These are phyloP conservation scores for Fusarium gaditjirri DNA, from an alignment of 2,329 filamentous ascomycete genomes.

Conservation along the genomic window DNA sequence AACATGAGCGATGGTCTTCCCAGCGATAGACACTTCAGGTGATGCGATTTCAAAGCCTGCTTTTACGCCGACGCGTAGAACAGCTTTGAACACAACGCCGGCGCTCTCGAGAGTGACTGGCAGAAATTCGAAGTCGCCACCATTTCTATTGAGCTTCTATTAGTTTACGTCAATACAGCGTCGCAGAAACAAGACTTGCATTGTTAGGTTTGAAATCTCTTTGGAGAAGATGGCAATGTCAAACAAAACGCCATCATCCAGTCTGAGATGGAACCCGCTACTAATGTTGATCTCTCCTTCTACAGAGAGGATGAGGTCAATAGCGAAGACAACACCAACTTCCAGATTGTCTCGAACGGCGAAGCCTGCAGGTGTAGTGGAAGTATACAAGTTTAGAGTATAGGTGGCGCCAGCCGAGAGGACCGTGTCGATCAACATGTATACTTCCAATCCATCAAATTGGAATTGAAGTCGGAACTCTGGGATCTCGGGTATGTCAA, in stretches of 20 bases:
- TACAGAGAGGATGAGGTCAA: not conserved
- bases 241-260: not conserved
- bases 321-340: not conserved
- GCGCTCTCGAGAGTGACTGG: not conserved
- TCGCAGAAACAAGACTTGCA: not conserved
- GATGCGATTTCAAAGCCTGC: not conserved
- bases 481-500: not conserved
- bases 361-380: not conserved
- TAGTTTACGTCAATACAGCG: accelerated
- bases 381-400: not conserved
- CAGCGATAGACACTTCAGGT: not conserved
- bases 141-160: not conserved
- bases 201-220: not conserved
- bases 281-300: not conserved
- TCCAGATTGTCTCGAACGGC: not conserved
- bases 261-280: not conserved
- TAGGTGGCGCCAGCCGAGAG: not conserved
- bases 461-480: not conserved
- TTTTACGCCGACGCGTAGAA: not conserved
- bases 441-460: not conserved
- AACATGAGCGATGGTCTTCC: not conserved
- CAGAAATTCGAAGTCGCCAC: not conserved
- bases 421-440: not conserved
- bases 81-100: not conserved
- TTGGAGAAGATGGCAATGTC: not conserved